Percentiles rank a stretch among this genome's conserved stretches.
These are phyloP conservation scores for Penicillium sp. DNA, from an alignment of 2,329 filamentous ascomycete genomes.

Conservation along the genomic window DNA sequence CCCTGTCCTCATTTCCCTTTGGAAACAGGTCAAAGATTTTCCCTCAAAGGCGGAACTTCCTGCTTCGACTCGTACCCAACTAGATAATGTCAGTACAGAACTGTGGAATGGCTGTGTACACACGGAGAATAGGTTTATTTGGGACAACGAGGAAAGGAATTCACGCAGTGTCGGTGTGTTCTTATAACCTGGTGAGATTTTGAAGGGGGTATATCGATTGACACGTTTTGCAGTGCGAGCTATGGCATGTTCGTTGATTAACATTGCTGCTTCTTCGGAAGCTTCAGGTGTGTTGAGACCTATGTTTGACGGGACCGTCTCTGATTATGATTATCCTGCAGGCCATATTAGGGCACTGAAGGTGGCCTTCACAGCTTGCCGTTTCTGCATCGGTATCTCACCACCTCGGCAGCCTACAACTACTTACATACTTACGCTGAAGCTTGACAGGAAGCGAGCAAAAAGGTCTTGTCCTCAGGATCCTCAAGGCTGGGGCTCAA, in stretches of 20 bases:
- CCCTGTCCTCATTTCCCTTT: conserved; percentile 6
- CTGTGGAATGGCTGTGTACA: conserved; percentile 40
- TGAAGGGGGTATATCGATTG: no score
- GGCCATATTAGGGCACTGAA: conserved; percentile 53
- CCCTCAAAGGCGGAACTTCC: conserved; percentile 6
- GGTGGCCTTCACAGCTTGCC: conserved; percentile 62
- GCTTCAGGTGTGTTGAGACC: conserved; percentile 5
- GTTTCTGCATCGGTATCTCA: conserved; percentile 56
- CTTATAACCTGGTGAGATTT: no score
- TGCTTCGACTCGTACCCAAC: conserved; percentile 11
- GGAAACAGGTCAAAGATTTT: conserved; percentile 16
- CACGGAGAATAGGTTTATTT: conserved; percentile 6
- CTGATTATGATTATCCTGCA: not conserved
- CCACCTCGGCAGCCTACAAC: not conserved
- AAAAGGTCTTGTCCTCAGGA: conserved; percentile 54
- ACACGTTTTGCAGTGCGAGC: not conserved
- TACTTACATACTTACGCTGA: conserved; percentile 14
- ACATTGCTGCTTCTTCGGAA: conserved; percentile 43
- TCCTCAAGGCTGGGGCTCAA: conserved; percentile 61
- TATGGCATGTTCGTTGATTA: conserved; percentile 61
- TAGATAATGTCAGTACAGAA: conserved; percentile 32
- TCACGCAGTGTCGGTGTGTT: not conserved
- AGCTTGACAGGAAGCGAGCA: conserved; percentile 48
- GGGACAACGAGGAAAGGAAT: conserved; percentile 1
- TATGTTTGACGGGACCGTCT: not conserved